Percentiles rank a stretch among this genome's conserved stretches.
These are phyloP conservation scores for Mentha longifolia DNA, from an alignment of 257 asterid genomes.

Conservation along the genomic window DNA sequence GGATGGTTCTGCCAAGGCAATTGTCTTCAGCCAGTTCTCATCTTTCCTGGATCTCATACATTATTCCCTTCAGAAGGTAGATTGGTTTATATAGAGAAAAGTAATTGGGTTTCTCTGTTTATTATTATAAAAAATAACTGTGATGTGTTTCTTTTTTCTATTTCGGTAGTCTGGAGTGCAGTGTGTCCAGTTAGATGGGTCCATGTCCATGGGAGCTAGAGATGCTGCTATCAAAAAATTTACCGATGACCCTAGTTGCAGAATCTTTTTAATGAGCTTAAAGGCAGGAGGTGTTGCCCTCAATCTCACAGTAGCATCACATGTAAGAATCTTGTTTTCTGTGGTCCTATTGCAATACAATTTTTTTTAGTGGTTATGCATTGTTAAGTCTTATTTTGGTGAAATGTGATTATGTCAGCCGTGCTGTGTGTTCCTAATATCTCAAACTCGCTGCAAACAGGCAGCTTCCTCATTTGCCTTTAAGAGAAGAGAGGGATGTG, in stretches of 20 bases:
- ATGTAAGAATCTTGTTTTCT: conserved; percentile 50
- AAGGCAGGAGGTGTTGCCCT: conserved; percentile 99
- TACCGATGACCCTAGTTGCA: conserved; percentile 78
- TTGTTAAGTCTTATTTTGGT: not conserved
- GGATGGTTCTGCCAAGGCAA: conserved; percentile 97
- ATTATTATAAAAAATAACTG: conserved; percentile 6
- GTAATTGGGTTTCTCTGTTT: conserved; percentile 21
- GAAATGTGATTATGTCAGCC: not conserved
- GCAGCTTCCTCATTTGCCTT: not conserved
- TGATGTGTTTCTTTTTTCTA: conserved; percentile 17
- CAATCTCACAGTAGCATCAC: conserved; percentile 95
- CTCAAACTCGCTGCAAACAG: not conserved
- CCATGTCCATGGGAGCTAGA: conserved; percentile 84
- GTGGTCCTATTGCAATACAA: conserved; percentile 1
- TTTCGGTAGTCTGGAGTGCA: conserved; percentile 71
- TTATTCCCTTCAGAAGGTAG: conserved; percentile 81
- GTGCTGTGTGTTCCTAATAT: not conserved
- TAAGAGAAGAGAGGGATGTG: not conserved
- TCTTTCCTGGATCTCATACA: conserved; percentile 94
- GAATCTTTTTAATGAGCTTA: conserved; percentile 90
- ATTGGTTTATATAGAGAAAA: not conserved
- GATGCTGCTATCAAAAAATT: conserved; percentile 82
- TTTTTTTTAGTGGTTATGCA: not conserved
- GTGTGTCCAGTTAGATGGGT: conserved; percentile 86
- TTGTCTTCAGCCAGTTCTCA: conserved; percentile 95